Evolutionary conservation across 345 rosid species (phyloP), one percentile per base, ranked within the genome.

Genomic region (Camelina laxa): DNA sequence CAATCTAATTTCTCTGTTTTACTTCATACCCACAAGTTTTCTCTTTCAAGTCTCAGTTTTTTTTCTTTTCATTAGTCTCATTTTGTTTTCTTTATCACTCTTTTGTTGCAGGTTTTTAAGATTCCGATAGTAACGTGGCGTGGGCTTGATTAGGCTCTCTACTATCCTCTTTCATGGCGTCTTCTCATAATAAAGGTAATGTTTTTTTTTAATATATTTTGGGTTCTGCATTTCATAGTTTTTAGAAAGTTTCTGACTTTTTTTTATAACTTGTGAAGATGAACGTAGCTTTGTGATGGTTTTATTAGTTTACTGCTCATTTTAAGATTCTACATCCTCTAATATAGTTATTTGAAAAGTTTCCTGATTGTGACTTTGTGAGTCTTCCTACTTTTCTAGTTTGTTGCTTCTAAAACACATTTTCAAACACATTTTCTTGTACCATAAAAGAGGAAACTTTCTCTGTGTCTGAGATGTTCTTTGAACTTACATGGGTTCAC

Each of bases 51-150:
- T 49, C 21, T 48, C 53, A n/a, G 51, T 47, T 47, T 50, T 19
- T 50, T 49, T 0, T 17, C 3, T 16, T 2, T 33, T 33, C 36
- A 27, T 27, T n/a, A 48, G 3, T 44, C 55, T 13, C 53, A 17
- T 59, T 59, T 47, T 19, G 24, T 50, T 19, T 50, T 42, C 13
- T 44, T 8, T 44, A 5, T 57, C n/a, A 44, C 21, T 30, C 31
- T 35, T 58, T 49, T 48, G n/a, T 31, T 44, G 60, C 17, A 48
- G 75, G 58, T 59, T 70, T 31, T 45, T 44, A 57, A 59, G 41
- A 24, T 67, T 67, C 38, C 24, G 24, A n/a, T 48, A 2, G 70
- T 22, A 22, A 22, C 30, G 4, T 47, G 16, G 1, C 13, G 30
- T 31, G 17, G 7, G 31, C 6, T 69, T 69, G 49, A 68, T 45